Base-by-base conservation (phyloP, 441 rosid genomes). In the Gossypium gossypioides region DNA sequence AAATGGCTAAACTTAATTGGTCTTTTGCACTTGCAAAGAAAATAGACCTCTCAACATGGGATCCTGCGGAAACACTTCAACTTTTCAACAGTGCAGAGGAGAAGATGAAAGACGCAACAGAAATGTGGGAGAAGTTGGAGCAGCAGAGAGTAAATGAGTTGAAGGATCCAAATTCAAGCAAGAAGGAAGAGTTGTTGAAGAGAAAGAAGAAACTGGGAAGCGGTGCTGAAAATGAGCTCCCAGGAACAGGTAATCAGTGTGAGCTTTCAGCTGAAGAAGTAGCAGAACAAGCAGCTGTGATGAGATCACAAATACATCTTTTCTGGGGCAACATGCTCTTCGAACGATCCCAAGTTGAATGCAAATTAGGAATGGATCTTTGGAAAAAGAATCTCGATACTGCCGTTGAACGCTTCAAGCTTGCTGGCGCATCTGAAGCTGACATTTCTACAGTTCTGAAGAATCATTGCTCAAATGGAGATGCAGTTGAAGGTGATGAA, bases 1-100 rank as follows among this genome's bases (percentile, higher is more conserved):
- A 94, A 75, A 94, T 90, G 98, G 98, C 98, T 52, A 94, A 94
- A 81, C 97, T 94, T 37, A 93, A 87, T 59, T 94, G 97, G 98
- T 94, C 96, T 9, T 94, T 79, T 75, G 87, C 80, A 0, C 84
- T 90, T 50, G 92, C 96, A 2, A 85, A 85, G 80, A 94, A 94
- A 81, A 78, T 82, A 5, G 96, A 94, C 78, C 83, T 91, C 75
- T 82, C 82, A 0, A 71, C 34, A 34, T 94, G 98, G 97, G 93
- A 91, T 78, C 76, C 96, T 12, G 29, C 81, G 0, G 96, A 91
- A 74, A 89, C 98, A 0, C 78, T 91, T 60, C 70, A 77, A 15
- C 92, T 94, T 63, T 94, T 90, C 74, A 84, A 88, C 69, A 87
- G 89, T 63, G 98, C 98, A 0, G 91, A 94, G 81, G 88, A 87